Conservation (phyloP, 2,329 filamentous ascomycete genomes). For the Scorias spongiosa region DNA sequence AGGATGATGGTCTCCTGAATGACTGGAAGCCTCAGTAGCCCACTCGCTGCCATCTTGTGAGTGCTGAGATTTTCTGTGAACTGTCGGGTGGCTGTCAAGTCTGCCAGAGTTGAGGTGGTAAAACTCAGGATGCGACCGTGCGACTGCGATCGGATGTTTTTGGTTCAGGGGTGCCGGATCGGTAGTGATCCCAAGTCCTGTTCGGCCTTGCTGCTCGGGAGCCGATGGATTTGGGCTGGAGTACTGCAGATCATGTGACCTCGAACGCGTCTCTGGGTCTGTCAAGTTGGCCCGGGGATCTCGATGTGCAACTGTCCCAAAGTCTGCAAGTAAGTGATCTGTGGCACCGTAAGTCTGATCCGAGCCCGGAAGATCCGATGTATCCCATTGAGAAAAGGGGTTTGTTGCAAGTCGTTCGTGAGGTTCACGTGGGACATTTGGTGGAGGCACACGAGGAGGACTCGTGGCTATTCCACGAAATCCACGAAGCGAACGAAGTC, state of each 20-base stretch:
- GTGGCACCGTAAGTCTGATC: constrained; percentile 19
- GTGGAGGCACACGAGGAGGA: background rate
- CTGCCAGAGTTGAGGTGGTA: background rate
- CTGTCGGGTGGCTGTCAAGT: background rate
- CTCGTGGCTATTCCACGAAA: background rate
- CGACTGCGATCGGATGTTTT: background rate
- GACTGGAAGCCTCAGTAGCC: constrained; percentile 4
- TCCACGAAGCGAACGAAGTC: too few species aligned
- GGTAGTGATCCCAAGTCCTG: too few species aligned
- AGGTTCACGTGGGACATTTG: background rate
- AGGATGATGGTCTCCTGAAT: too few species aligned
- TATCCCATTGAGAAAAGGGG: background rate
- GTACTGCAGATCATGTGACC: too few species aligned
- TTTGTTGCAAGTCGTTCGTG: background rate
- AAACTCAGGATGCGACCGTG: background rate
- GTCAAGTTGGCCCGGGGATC: too few species aligned
- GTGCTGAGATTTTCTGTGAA: background rate
- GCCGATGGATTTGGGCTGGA: too few species aligned
- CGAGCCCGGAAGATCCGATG: constrained; percentile 12
- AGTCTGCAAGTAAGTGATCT: constrained; percentile 9
- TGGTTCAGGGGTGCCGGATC: too few species aligned
- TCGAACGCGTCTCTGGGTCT: too few species aligned
- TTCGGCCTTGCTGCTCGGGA: too few species aligned
- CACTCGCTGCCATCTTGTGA: background rate
- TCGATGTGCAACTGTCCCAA: too few species aligned